Evolutionary conservation across 202 grass and related monocot species (phyloP), one percentile per base, ranked within the genome.

Genomic region (Sporobolus alterniflorus): DNA sequence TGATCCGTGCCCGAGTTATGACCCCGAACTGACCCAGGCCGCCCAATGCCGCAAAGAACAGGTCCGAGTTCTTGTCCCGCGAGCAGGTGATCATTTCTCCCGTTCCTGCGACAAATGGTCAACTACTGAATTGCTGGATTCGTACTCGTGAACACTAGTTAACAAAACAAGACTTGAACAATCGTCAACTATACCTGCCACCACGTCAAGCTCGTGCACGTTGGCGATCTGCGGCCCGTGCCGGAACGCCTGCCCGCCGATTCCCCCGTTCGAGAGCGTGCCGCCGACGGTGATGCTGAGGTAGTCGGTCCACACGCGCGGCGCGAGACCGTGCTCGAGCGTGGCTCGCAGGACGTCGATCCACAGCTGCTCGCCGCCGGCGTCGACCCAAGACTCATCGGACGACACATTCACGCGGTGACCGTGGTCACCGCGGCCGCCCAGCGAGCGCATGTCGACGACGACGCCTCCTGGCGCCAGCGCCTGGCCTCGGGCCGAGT

Each of bases 11-110:
- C 1, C 78, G 78, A 8, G 78, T 80, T 70, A 70, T 69, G 65
- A 80, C 36, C 34, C 88, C 91, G 29, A 94, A 90, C 70, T 94
- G 91, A 28, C 88, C 91, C 61, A 94, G 41, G 11, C 88, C 88
- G n/a, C 91, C 91, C 57, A 90, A 51, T 21, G 84, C 88, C 14
- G 81, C 91, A 5, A 79, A 65, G 82, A 94, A 94, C 64, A 94
- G 51, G 52, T 86, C 82, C 39, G 74, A 48, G 49, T 94, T 68
- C 21, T 60, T 10, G 34, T 73, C 78, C 31, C 20, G 64, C 10
- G 91, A 90, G 57, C 88, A 94, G 24, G 88, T 90, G 29, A 88
- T 6, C 25, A 64, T 75, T 22, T 90, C 73, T 2, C 88, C 91
- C 33, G 68, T 90, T 1, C 91, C 91, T 93, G 88, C 74, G 61